phyloP scores from a whole-genome alignment of 1,284 basidiomycete genomes.

The Volvariella surrecta region DNA sequence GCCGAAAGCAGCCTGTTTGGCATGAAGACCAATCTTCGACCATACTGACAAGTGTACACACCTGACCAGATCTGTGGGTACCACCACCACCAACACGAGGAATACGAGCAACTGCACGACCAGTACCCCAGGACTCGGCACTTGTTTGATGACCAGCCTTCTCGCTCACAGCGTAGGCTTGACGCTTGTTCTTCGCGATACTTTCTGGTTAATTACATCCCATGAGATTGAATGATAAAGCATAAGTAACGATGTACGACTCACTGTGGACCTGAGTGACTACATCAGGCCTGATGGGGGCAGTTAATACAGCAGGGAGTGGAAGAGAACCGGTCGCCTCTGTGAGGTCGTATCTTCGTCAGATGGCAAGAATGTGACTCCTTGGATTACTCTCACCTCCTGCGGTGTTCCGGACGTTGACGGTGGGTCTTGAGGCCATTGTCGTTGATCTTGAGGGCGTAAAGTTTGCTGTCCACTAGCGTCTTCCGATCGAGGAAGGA shows the following conservation, averaged over 20 bases:
- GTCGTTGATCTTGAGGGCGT: conserved; percentile 27
- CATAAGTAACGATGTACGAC: conserved; percentile 32
- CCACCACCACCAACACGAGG: conserved; percentile 99
- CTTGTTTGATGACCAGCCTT: conserved; percentile 99
- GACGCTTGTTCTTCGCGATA: conserved; percentile 97
- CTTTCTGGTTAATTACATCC: conserved; percentile 75
- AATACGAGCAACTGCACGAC: conserved; percentile 99
- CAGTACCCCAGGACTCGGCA: conserved; percentile 99
- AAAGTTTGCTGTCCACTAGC: conserved; percentile 11
- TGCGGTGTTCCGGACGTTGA: conserved; percentile 69
- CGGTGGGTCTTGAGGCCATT: conserved; percentile 89
- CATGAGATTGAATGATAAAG: background rate
- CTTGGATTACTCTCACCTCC: conserved; percentile 64
- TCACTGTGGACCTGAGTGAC: conserved; percentile 98
- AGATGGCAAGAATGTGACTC: background rate
- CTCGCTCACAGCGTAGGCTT: conserved; percentile 94
- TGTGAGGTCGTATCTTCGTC: too few relatives aligned
- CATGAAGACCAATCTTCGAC: background rate
- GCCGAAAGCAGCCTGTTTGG: conserved; percentile 85
- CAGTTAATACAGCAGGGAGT: conserved; percentile 95
- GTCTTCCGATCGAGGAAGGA: conserved; percentile 8
- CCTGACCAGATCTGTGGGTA: conserved; percentile 97
- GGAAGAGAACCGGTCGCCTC: conserved; percentile 88
- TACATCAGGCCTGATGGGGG: conserved; percentile 98
- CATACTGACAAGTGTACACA: conserved; percentile 22